A percentile compares a stretch with the other conserved stretches of the same genome.
These are phyloP conservation scores for Ophiocordyceps robertsii DNA, from an alignment of 2,329 filamentous ascomycete genomes.

Conservation along the genomic window DNA sequence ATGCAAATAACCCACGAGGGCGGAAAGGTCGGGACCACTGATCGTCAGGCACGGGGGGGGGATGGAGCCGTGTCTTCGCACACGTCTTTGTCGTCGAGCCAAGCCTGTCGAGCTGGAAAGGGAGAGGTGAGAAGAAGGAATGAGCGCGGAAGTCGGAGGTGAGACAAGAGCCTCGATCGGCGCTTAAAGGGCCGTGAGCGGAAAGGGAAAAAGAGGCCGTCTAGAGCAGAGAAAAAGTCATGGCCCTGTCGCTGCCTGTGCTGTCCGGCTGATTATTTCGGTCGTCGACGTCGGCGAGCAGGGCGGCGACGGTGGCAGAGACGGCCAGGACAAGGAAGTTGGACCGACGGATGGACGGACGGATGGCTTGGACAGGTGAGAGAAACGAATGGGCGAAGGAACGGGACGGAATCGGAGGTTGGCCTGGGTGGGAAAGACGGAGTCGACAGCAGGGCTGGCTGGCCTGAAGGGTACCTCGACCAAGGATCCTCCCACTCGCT, in stretches of 20 bases:
- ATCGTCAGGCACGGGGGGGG: conserved; percentile 7
- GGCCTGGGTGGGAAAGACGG: not conserved
- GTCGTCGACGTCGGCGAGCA: not conserved
- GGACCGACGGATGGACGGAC: not conserved
- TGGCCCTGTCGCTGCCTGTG: not conserved
- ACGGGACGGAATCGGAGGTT: not conserved
- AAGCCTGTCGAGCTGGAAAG: conserved; percentile 6
- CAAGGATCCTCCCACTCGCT: not conserved
- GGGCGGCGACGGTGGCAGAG: not conserved
- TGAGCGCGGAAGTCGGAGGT: conserved; percentile 8
- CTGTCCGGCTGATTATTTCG: not conserved
- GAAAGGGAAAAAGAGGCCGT: conserved; percentile 2
- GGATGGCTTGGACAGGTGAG: not conserved
- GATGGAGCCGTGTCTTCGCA: conserved; percentile 4
- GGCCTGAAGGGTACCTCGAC: not conserved
- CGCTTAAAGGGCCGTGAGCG: conserved; percentile 7
- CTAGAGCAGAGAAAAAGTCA: conserved; percentile 1
- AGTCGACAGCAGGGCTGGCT: not conserved
- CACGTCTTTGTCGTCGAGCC: conserved; percentile 5
- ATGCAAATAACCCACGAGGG: not conserved
- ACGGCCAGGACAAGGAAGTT: not conserved
- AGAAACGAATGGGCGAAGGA: not conserved
- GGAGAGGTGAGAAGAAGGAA: conserved; percentile 11
- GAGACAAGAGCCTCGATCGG: conserved; percentile 7
- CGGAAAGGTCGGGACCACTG: not conserved